Base-by-base conservation (phyloP, 108 stramenopile genomes). In the Pseudonitzschia pungens region DNA sequence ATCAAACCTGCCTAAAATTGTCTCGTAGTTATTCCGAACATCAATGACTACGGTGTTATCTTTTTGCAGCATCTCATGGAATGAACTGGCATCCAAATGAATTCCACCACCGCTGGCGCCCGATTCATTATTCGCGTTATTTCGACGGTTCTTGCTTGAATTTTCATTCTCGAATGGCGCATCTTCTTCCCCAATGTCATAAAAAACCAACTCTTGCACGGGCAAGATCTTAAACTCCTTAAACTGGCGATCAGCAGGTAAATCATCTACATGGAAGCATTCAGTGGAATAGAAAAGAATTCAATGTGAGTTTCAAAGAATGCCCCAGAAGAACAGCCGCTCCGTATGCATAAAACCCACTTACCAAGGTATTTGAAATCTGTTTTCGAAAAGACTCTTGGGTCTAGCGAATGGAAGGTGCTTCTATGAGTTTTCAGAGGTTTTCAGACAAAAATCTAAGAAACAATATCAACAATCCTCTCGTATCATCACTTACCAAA, bases 11-110 rank as follows among this genome's bases (percentile, higher is more conserved):
- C 95, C 96, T 72, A 97, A 91, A 55, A 80, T 84, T 6, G 91
- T 79, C 72, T 97, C 96, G 75, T 97, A 97, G 74, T 92, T 89
- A 77, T 97, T 97, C 9, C 96, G 75, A 4, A 97, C 93, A 84
- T 97, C 96, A 70, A 97, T 90, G 10, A 97, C 85, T 2, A 97
- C 92, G 0, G 95, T 83, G 63, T 85, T 83, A 20, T 85, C 77
- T 54, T 78, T 74, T 58, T 81, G 80, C 51, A 97, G 79, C 86
- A 90, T 95, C 76, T 88, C 76, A 71, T 97, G 93, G 81, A 81
- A 97, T 0, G 89, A 87, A 45, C 76, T 75, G 22, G 96, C 80
- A 28, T 93, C 86, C 28, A 97, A 82, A 74, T 97, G 96, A 8
- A 88, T 81, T 1, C 93, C 96, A n/a, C 87, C 89, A 8, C 73